Evolutionary conservation across 768 basidiomycete species (phyloP).

Genomic region (Lenzites betulinus): DNA sequence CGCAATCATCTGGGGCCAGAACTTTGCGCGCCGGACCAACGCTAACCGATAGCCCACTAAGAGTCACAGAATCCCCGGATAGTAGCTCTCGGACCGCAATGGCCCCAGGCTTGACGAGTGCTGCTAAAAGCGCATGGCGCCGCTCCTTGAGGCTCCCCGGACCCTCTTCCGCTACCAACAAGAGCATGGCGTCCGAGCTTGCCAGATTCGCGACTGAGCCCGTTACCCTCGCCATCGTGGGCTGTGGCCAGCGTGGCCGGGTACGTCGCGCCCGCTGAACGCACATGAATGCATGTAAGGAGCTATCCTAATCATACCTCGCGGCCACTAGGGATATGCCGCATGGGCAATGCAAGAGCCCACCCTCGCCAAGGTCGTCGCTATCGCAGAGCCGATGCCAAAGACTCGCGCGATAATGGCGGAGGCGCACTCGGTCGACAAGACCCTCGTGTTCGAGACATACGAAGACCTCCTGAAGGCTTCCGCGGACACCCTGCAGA

Average conservation of each 20-base stretch:
- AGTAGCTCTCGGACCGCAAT: constrained; percentile 7
- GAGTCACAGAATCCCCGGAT: too few species aligned
- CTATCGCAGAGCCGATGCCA: constrained; percentile 81
- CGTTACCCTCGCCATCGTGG: constrained; percentile 75
- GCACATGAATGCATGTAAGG: not conserved
- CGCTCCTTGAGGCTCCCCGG: constrained; percentile 14
- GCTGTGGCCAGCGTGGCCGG: constrained; percentile 82
- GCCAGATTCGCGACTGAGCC: constrained; percentile 34
- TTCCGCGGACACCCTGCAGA: constrained; percentile 64
- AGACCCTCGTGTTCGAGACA: constrained; percentile 66
- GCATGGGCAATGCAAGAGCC: constrained; percentile 62
- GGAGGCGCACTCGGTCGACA: constrained; percentile 56
- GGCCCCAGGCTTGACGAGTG: constrained; percentile 7
- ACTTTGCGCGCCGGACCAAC: not conserved
- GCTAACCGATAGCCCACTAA: too few species aligned
- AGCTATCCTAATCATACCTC: too few species aligned
- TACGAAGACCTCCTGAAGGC: constrained; percentile 74
- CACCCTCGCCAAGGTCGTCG: constrained; percentile 70
- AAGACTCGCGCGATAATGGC: constrained; percentile 64
- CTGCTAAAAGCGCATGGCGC: constrained; percentile 25
- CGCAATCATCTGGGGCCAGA: not conserved
- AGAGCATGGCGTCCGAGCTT: constrained; percentile 28
- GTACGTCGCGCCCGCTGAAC: constrained; percentile 39
- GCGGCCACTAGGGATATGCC: constrained; percentile 72
- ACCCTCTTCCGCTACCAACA: not conserved